phyloP scores from a whole-genome alignment of 257 asterid genomes.

The Solanum paucissectum region DNA sequence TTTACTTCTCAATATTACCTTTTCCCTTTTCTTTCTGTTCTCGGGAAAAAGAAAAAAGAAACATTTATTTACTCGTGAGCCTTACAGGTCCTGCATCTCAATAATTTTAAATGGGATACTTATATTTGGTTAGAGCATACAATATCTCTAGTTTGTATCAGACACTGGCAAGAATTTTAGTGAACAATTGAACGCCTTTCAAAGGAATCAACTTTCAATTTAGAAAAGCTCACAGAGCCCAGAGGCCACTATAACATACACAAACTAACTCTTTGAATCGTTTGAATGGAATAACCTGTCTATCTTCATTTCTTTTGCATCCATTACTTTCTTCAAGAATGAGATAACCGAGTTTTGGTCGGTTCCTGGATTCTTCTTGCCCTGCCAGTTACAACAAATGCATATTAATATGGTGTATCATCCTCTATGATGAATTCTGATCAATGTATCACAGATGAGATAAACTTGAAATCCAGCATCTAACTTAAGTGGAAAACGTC shows the following conservation, averaged over 20 bases:
- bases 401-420: neutral
- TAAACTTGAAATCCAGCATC: neutral
- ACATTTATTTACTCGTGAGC: neutral
- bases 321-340: conserved; percentile 60
- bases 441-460: neutral
- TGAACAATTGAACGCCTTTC: neutral
- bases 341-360: conserved; percentile 54
- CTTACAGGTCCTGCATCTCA: neutral
- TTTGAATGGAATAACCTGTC: conserved; percentile 44
- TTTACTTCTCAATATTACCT: neutral
- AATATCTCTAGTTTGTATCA: neutral
- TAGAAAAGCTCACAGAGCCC: neutral
- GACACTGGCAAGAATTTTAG: neutral
- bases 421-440: neutral
- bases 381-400: conserved; percentile 34
- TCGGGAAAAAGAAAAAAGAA: neutral
- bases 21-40: neutral
- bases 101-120: neutral
- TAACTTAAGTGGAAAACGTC: neutral
- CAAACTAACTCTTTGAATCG: neutral
- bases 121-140: neutral
- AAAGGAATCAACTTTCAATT: neutral
- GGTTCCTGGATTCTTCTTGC: conserved; percentile 87
- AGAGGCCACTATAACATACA: neutral
- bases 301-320: conserved; percentile 76